Percentiles rank a stretch among this genome's conserved stretches.
phyloP scores from a whole-genome alignment of 345 rosid species.

The Euclidium syriacum region DNA sequence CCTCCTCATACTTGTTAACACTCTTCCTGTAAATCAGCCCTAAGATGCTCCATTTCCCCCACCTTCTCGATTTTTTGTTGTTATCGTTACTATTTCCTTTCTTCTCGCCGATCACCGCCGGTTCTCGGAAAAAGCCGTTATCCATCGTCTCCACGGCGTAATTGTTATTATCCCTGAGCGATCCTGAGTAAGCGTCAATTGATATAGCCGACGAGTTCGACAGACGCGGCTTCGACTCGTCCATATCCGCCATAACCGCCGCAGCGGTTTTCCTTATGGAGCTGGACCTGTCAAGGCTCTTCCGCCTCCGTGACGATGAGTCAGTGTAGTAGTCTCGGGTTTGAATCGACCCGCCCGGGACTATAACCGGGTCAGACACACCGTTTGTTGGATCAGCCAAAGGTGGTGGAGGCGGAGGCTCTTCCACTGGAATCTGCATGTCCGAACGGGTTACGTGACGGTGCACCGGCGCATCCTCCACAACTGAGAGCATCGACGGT shows the following conservation, averaged over 20 bases:
- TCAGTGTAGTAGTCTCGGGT: conserved; percentile 91
- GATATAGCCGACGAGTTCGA: conserved; percentile 56
- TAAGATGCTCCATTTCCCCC: conserved; percentile 95
- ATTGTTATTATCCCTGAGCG: conserved; percentile 66
- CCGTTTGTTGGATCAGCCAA: not conserved
- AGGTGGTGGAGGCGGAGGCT: conserved; percentile 27
- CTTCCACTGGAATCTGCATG: conserved; percentile 86
- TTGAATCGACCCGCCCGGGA: conserved; percentile 93
- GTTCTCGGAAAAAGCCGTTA: conserved; percentile 44
- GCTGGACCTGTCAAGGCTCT: conserved; percentile 84
- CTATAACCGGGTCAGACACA: conserved; percentile 22
- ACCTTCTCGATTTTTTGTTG: conserved; percentile 68
- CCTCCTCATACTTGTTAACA: conserved; percentile 80
- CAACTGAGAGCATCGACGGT: conserved; percentile 86
- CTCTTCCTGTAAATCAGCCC: conserved; percentile 71
- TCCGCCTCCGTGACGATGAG: conserved; percentile 77
- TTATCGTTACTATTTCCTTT: conserved; percentile 36
- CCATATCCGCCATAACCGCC: conserved; percentile 84
- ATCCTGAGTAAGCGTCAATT: conserved; percentile 61
- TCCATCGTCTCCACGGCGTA: conserved; percentile 40
- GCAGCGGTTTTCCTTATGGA: conserved; percentile 80
- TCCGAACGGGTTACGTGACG: conserved; percentile 61
- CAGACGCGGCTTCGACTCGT: conserved; percentile 57
- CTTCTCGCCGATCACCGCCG: conserved; percentile 32
- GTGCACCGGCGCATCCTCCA: conserved; percentile 72